A percentile compares a stretch with the other conserved stretches of the same genome.
phyloP scores from a whole-genome alignment of 495 filamentous ascomycete species.

The Penicillium ucsense region DNA sequence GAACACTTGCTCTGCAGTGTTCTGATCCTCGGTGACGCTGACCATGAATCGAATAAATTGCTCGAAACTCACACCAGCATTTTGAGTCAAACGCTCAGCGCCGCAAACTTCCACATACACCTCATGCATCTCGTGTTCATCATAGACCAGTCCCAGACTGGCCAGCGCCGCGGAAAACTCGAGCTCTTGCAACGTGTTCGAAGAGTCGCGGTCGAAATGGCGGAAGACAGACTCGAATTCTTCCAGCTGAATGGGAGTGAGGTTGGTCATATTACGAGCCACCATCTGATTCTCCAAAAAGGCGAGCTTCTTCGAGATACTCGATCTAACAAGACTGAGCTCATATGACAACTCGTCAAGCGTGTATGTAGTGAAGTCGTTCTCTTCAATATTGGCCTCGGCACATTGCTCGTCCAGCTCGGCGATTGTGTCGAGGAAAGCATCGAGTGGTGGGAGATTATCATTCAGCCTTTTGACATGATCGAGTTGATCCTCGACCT shows the following conservation, averaged over 20 bases:
- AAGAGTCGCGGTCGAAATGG: slow-evolving; percentile 91
- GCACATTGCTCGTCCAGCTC: slow-evolving; percentile 77
- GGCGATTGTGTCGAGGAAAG: slow-evolving; percentile 75
- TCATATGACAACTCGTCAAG: slow-evolving; percentile 95
- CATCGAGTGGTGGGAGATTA: slow-evolving; percentile 77
- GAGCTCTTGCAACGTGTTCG: slow-evolving; percentile 82
- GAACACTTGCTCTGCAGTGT: slow-evolving; percentile 95
- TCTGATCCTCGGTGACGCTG: slow-evolving; percentile 95
- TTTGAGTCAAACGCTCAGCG: slow-evolving; percentile 24
- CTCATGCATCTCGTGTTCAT: slow-evolving; percentile 92
- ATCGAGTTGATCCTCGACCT: slow-evolving; percentile 83
- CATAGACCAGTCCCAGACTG: slow-evolving; percentile 85
- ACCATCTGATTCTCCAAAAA: slow-evolving; percentile 98
- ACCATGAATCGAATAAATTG: slow-evolving; percentile 99
- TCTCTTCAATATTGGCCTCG: slow-evolving; percentile 97
- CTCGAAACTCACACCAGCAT: slow-evolving; percentile 77
- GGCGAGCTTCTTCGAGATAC: slow-evolving; percentile 86
- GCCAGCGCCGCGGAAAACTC: slow-evolving; percentile 94
- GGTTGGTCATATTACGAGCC: slow-evolving; percentile 94
- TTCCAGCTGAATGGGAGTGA: slow-evolving; percentile 95
- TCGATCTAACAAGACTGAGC: slow-evolving; percentile 77
- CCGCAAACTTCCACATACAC: slow-evolving; percentile 76
- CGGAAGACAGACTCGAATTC: slow-evolving; percentile 97
- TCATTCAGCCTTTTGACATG: slow-evolving; percentile 74
- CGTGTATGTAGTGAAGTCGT: slow-evolving; percentile 96